phyloP scores from a whole-genome alignment of 805 yeast species.

The Sugiyamaella qingdaonensis region DNA sequence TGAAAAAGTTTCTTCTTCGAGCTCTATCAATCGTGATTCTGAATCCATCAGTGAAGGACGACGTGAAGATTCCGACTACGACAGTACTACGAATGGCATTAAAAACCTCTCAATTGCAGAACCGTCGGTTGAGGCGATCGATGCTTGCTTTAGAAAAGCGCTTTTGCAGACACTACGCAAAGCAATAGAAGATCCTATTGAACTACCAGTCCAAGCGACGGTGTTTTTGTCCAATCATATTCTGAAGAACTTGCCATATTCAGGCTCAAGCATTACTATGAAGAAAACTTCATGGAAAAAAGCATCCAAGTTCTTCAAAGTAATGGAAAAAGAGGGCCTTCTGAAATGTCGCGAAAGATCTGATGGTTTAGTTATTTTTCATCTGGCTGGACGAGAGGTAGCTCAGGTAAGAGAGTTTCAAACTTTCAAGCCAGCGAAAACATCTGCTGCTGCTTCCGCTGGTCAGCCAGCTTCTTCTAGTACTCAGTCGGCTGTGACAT shows the following conservation, averaged over 20 bases:
- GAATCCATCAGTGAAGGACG: constrained; percentile 16
- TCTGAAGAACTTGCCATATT: constrained; percentile 62
- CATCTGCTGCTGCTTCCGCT: constrained; percentile 5
- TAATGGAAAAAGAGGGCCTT: constrained; percentile 73
- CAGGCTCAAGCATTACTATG: constrained; percentile 37
- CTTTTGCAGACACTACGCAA: constrained; percentile 62
- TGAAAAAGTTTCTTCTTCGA: too few relatives aligned
- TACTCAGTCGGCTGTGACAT: background rate
- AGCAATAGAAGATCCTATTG: constrained; percentile 36
- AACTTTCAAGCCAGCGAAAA: constrained; percentile 47
- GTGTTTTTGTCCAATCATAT: constrained; percentile 68
- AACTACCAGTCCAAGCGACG: constrained; percentile 68
- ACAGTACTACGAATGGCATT: too few relatives aligned
- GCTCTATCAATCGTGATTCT: constrained; percentile 6
- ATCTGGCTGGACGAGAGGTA: constrained; percentile 45
- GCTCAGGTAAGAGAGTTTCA: constrained; percentile 54
- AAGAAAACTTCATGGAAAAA: constrained; percentile 90
- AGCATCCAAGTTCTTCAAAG: constrained; percentile 75
- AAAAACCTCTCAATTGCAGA: background rate
- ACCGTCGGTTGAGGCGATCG: constrained; percentile 42
- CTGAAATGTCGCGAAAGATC: constrained; percentile 77
- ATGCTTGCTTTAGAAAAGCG: constrained; percentile 68
- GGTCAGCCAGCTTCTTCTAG: background rate
- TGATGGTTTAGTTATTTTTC: constrained; percentile 64
- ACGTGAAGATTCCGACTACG: constrained; percentile 9